These are phyloP conservation scores for Sporobolus alterniflorus DNA, from an alignment of 202 grass and related monocot genomes.

Conservation along the genomic window DNA sequence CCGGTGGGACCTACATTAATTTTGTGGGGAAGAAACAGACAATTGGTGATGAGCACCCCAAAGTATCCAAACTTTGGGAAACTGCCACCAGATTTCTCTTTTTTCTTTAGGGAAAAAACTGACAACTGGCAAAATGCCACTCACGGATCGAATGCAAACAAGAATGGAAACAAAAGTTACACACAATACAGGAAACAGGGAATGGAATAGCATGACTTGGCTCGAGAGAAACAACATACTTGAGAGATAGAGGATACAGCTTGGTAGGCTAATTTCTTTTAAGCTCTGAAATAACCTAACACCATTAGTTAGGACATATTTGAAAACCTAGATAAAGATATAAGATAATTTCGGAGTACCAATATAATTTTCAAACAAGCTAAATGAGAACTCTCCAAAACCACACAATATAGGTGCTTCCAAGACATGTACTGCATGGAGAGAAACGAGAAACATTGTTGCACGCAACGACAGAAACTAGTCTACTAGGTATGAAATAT, in stretches of 20 bases:
- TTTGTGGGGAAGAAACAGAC: background rate
- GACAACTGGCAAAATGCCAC: background rate
- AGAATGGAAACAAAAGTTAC: background rate
- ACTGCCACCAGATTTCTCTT: background rate
- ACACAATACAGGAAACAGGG: background rate
- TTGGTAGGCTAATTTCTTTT: background rate
- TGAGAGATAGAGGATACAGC: background rate
- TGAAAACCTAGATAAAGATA: background rate
- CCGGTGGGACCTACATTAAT: constrained; percentile 53
- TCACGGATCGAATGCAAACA: background rate
- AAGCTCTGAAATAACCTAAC: background rate
- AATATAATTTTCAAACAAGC: too few relatives aligned
- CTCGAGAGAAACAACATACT: background rate
- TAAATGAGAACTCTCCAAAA: background rate
- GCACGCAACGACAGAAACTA: background rate
- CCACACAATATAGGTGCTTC: background rate
- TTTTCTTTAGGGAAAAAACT: background rate
- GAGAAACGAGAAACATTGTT: background rate
- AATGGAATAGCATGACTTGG: background rate
- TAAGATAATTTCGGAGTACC: background rate
- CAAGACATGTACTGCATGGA: background rate
- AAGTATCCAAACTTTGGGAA: background rate
- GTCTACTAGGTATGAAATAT: background rate
- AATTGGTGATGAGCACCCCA: background rate
- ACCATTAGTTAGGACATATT: background rate